phyloP scores from a whole-genome alignment of 2,329 filamentous ascomycete genomes.

The Magnaporthales sp. region DNA sequence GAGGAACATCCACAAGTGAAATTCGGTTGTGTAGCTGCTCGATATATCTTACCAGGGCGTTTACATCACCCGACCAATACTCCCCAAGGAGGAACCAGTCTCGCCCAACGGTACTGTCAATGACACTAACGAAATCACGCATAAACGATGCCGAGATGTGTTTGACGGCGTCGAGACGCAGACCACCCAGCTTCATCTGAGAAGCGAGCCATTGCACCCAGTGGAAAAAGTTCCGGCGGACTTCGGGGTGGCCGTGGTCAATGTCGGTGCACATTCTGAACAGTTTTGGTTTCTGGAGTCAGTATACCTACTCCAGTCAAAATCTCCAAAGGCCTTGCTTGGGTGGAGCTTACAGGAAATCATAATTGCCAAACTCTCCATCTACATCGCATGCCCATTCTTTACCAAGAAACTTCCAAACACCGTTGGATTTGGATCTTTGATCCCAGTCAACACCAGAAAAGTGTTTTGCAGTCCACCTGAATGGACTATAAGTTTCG shows the following conservation, averaged over 20 bases:
- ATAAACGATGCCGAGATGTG: slow-evolving; percentile 24
- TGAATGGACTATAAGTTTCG: slow-evolving; percentile 49
- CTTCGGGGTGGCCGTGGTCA: slow-evolving; percentile 23
- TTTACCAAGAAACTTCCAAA: slow-evolving; percentile 58
- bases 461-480: slow-evolving; percentile 62
- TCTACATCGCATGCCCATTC: slow-evolving; percentile 51
- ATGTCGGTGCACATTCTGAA: slow-evolving; percentile 25
- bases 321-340: too few species aligned
- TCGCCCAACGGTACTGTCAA: slow-evolving; percentile 26
- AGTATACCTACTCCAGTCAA: too few species aligned
- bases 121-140: slow-evolving; percentile 17
- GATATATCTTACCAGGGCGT: slow-evolving; percentile 32
- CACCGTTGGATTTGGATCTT: slow-evolving; percentile 41
- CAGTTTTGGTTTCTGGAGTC: neutral
- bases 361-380: slow-evolving; percentile 53
- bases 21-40: slow-evolving; percentile 46
- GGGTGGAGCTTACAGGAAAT: slow-evolving; percentile 27
- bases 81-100: slow-evolving; percentile 61
- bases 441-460: slow-evolving; percentile 60
- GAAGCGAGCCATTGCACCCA: slow-evolving; percentile 23
- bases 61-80: slow-evolving; percentile 52
- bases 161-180: slow-evolving; percentile 27
- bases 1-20: slow-evolving; percentile 54
- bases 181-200: slow-evolving; percentile 21
- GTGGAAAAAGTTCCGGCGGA: slow-evolving; percentile 19